These are phyloP conservation scores for Penicillium fuscoglaucum DNA, from an alignment of 2,329 filamentous ascomycete species.

Conservation along the genomic window DNA sequence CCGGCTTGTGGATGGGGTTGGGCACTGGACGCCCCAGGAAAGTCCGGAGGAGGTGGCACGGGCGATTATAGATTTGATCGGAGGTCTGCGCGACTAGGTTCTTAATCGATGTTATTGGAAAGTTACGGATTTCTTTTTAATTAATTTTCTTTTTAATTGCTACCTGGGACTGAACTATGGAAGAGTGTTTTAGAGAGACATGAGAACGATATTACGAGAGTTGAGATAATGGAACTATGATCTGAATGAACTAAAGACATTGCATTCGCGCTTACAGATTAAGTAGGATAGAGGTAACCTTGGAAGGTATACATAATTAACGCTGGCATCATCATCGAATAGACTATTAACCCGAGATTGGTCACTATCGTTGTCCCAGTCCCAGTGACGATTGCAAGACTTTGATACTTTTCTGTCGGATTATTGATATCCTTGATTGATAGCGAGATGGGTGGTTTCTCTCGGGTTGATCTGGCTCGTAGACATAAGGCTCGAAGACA, in stretches of 20 bases:
- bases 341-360: neutral
- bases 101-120: neutral
- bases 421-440: no score
- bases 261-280: neutral
- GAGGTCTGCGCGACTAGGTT: neutral
- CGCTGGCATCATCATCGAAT: neutral
- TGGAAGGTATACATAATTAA: neutral
- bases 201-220: neutral
- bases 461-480: no score
- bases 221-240: neutral
- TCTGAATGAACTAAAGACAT: neutral
- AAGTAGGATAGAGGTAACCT: neutral
- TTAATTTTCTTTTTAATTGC: neutral
- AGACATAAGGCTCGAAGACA: no score
- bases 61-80: constrained; percentile 18
- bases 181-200: neutral
- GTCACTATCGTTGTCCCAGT: neutral
- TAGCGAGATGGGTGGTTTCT: no score
- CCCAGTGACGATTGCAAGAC: no score
- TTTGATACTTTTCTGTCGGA: no score
- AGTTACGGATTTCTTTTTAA: no score
- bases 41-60: constrained; percentile 54
- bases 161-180: neutral
- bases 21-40: constrained; percentile 72
- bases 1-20: constrained; percentile 59